phyloP scores from a whole-genome alignment of 305 asterid species.

The Solanum hybrid region DNA sequence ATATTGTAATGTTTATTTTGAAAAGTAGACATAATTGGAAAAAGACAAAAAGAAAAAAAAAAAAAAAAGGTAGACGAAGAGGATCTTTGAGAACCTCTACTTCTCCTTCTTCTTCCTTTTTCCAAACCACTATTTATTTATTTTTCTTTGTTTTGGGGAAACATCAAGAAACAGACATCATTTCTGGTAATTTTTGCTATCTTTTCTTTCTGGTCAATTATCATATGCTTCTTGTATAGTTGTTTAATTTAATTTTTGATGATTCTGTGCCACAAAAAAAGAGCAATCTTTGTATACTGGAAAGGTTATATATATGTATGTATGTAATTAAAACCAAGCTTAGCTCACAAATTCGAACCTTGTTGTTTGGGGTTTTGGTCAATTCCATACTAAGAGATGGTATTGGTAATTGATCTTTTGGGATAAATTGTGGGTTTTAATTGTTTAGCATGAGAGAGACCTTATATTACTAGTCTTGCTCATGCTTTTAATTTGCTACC shows the following conservation, averaged over 20 bases:
- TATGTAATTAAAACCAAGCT: background rate
- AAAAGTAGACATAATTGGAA: background rate
- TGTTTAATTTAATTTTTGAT: background rate
- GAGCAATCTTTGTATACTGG: background rate
- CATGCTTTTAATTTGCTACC: background rate
- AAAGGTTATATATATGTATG: background rate
- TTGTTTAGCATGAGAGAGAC: background rate
- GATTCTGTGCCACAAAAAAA: background rate
- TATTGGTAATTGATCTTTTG: background rate
- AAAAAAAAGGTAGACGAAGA: background rate
- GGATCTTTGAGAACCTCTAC: background rate
- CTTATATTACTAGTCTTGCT: background rate
- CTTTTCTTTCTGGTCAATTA: background rate
- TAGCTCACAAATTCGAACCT: background rate
- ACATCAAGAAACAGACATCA: background rate
- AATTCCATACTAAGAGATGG: background rate
- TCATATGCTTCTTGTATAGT: background rate
- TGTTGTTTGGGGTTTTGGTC: background rate
- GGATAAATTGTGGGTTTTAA: background rate
- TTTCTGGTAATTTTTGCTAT: background rate
- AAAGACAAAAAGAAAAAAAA: background rate
- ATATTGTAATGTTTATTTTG: constrained; percentile 1
- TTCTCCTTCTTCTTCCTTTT: background rate
- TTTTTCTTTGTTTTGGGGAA: background rate
- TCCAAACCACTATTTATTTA: background rate